phyloP scores from a whole-genome alignment of 2,329 filamentous ascomycete genomes.

The Colletotrichum tamarilloi region DNA sequence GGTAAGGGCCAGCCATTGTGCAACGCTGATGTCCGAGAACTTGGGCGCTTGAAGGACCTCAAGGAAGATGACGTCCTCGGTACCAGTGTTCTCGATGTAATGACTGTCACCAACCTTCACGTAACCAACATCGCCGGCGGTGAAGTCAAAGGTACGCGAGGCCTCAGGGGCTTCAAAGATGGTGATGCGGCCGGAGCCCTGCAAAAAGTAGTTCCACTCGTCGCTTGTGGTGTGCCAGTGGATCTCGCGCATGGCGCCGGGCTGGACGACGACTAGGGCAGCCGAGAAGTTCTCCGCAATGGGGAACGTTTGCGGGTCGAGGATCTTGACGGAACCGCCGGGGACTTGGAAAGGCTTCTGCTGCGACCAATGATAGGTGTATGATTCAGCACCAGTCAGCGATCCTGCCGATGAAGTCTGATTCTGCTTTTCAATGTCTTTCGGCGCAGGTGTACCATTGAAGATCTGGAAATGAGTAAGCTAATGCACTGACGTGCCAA shows the following conservation, averaged over 20 bases:
- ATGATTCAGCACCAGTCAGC: slow-evolving; percentile 50
- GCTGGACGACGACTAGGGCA: slow-evolving; percentile 67
- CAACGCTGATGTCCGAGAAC: slow-evolving; percentile 65
- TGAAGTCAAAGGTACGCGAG: slow-evolving; percentile 68
- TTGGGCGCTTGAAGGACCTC: slow-evolving; percentile 65
- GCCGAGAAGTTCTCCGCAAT: slow-evolving; percentile 65
- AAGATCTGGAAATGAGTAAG: slow-evolving; percentile 50
- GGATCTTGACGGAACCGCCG: slow-evolving; percentile 69
- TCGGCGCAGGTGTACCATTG: slow-evolving; percentile 60
- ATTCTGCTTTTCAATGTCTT: slow-evolving; percentile 58
- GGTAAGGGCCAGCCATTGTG: slow-evolving; percentile 69
- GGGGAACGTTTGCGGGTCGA: slow-evolving; percentile 68
- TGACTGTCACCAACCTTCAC: slow-evolving; percentile 66
- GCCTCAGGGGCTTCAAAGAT: slow-evolving; percentile 62
- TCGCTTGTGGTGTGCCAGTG: slow-evolving; percentile 72
- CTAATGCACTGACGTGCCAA: fast-evolving
- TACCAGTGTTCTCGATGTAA: slow-evolving; percentile 71
- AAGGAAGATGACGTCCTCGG: slow-evolving; percentile 67
- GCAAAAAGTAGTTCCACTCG: slow-evolving; percentile 71
- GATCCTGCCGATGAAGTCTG: slow-evolving; percentile 57
- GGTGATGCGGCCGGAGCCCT: slow-evolving; percentile 66
- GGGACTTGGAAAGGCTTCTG: slow-evolving; percentile 62
- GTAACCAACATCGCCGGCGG: slow-evolving; percentile 69
- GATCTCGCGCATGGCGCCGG: slow-evolving; percentile 73
- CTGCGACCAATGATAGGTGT: slow-evolving; percentile 63